Conservation (phyloP, 73 alveolate genomes). For the Stentor roeselii region DNA sequence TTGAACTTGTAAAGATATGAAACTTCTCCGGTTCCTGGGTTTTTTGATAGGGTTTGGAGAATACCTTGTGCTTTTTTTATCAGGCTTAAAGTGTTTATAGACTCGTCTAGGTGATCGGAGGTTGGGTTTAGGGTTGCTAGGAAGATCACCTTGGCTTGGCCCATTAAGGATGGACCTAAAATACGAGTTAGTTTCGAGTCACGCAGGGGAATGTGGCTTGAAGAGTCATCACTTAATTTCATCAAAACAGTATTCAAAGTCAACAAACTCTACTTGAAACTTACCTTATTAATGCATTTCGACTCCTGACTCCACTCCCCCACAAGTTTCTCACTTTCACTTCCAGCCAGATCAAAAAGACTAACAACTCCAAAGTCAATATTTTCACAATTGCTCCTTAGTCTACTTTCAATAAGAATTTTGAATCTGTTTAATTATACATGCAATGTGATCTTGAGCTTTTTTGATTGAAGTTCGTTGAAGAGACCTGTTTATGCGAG, state of each 20-base stretch:
- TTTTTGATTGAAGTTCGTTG: constrained; percentile 55
- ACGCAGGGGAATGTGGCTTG: constrained; percentile 73
- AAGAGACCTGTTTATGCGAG: constrained; percentile 52
- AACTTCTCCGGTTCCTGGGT: not conserved
- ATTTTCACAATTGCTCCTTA: not conserved
- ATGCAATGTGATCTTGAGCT: constrained; percentile 53
- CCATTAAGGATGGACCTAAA: constrained; percentile 76
- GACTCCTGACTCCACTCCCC: constrained; percentile 56
- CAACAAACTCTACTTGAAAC: constrained; percentile 70
- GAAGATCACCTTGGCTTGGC: constrained; percentile 69
- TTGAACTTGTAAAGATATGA: constrained; percentile 16
- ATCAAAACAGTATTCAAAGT: constrained; percentile 82
- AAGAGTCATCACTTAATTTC: constrained; percentile 41
- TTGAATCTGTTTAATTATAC: constrained; percentile 1
- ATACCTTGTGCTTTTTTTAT: constrained; percentile 78
- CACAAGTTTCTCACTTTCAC: constrained; percentile 64
- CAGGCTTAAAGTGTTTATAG: constrained; percentile 75
- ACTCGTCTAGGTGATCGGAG: constrained; percentile 70
- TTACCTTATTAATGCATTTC: constrained; percentile 71
- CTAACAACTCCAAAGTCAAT: not conserved
- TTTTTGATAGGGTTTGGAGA: constrained; percentile 1
- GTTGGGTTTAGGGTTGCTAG: constrained; percentile 80
- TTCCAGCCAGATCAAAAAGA: constrained; percentile 91
- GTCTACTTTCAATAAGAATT: constrained; percentile 15
- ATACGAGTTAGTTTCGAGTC: constrained; percentile 84